phyloP scores from a whole-genome alignment of 176 grass and related monocot species.

The Oryza rufipogon region DNA sequence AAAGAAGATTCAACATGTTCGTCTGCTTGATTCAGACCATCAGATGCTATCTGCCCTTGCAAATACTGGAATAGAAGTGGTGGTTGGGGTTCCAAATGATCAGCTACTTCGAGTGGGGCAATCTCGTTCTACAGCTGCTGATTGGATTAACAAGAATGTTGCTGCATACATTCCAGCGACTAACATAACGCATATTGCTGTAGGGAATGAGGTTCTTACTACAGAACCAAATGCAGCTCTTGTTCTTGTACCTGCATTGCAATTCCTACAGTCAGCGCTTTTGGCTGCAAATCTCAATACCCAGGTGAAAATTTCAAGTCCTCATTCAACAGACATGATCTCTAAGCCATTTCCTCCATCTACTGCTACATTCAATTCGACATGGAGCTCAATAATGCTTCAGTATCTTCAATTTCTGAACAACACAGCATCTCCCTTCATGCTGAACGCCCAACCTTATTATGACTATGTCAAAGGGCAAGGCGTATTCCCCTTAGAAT shows the following conservation, averaged over 20 bases:
- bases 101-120: slow-evolving; percentile 82
- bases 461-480: slow-evolving; percentile 80
- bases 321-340: slow-evolving; percentile 83
- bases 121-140: slow-evolving; percentile 74
- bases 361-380: slow-evolving; percentile 88
- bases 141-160: slow-evolving; percentile 96
- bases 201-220: slow-evolving; percentile 87
- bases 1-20: slow-evolving; percentile 81
- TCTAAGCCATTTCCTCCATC: slow-evolving; percentile 84
- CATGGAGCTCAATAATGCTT: slow-evolving; percentile 78
- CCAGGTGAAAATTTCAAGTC: slow-evolving; percentile 84
- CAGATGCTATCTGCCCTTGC: slow-evolving; percentile 85
- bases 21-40: slow-evolving; percentile 76
- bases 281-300: slow-evolving; percentile 90
- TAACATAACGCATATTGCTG: slow-evolving; percentile 93
- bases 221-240: slow-evolving; percentile 78
- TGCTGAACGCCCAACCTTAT: slow-evolving; percentile 96
- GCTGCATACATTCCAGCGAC: slow-evolving; percentile 75
- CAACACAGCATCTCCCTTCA: slow-evolving; percentile 74
- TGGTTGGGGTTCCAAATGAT: slow-evolving; percentile 81
- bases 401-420: slow-evolving; percentile 90
- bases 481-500: slow-evolving; percentile 93
- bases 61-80: slow-evolving; percentile 90
- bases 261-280: slow-evolving; percentile 87
- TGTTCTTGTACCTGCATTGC: slow-evolving; percentile 86